Percentiles rank a stretch among this genome's conserved stretches.
phyloP scores from a whole-genome alignment of 2,329 filamentous ascomycete genomes.

The Aureobasidium sp. region DNA sequence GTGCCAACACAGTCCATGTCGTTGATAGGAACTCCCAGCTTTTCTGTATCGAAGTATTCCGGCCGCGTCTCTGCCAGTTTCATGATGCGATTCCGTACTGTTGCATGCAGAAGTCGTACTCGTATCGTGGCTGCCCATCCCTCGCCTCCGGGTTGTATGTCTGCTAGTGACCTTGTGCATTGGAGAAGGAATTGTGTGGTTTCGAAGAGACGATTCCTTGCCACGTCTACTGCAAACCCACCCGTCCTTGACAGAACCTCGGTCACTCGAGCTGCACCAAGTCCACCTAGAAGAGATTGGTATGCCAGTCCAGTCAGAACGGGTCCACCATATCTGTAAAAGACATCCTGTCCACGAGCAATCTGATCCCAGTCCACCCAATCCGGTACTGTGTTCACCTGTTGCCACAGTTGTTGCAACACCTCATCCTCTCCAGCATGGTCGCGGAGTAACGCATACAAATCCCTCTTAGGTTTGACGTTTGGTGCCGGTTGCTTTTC shows the following conservation, averaged over 20 bases:
- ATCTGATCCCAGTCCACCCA: constrained; percentile 78
- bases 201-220: constrained; percentile 58
- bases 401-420: constrained; percentile 52
- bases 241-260: constrained; percentile 67
- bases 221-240: constrained; percentile 61
- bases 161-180: constrained; percentile 55
- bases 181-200: constrained; percentile 70
- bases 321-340: constrained; percentile 66
- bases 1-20: constrained; percentile 68
- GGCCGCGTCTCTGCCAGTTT: constrained; percentile 47
- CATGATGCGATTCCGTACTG: constrained; percentile 57
- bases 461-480: constrained; percentile 41
- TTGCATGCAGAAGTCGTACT: constrained; percentile 61
- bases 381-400: constrained; percentile 58
- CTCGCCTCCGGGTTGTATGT: constrained; percentile 59
- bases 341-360: constrained; percentile 63
- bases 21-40: constrained; percentile 61
- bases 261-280: constrained; percentile 64
- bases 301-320: constrained; percentile 56
- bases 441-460: constrained; percentile 55
- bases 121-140: constrained; percentile 58
- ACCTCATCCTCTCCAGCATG: constrained; percentile 50
- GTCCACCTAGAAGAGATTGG: constrained; percentile 58
- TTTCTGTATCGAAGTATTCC: constrained; percentile 52
- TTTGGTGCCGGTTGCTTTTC: constrained; percentile 16